Evolutionary conservation across 352 stramenopile genomes (phyloP).

Genomic region (Peronosclerospora sorghi): DNA sequence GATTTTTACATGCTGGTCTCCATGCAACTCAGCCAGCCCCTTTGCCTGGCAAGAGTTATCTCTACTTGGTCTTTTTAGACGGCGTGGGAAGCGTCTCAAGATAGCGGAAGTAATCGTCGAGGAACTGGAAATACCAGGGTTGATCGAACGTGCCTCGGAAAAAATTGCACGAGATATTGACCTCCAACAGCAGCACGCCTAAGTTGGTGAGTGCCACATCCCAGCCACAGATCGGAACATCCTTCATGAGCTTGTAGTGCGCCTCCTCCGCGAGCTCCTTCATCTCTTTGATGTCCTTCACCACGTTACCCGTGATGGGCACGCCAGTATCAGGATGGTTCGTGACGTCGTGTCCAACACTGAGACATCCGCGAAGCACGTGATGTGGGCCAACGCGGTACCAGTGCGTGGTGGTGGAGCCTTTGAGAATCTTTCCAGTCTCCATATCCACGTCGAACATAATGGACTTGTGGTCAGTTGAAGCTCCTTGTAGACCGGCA

Average conservation of each 20-base stretch:
- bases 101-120: slow-evolving; percentile 78
- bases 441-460: slow-evolving; percentile 96
- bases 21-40: neutral
- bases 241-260: slow-evolving; percentile 87
- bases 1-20: too few species aligned
- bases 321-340: slow-evolving; percentile 85
- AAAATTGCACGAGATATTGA: slow-evolving; percentile 93
- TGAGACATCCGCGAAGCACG: slow-evolving; percentile 60
- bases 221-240: slow-evolving; percentile 88
- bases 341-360: slow-evolving; percentile 77
- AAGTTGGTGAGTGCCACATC: slow-evolving; percentile 88
- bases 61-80: slow-evolving; percentile 34
- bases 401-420: slow-evolving; percentile 96
- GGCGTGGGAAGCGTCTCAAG: slow-evolving; percentile 49
- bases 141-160: slow-evolving; percentile 88
- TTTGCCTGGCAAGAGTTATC: neutral
- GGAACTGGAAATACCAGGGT: slow-evolving; percentile 77
- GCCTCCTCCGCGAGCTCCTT: slow-evolving; percentile 72
- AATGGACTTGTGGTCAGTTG: slow-evolving; percentile 96
- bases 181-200: slow-evolving; percentile 81
- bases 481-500: slow-evolving; percentile 50
- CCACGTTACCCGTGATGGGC: slow-evolving; percentile 77
- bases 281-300: slow-evolving; percentile 84
- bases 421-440: slow-evolving; percentile 87
- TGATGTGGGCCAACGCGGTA: slow-evolving; percentile 82